Conservation (phyloP, 148 eudicot species). For the Nyssa sinensis region DNA sequence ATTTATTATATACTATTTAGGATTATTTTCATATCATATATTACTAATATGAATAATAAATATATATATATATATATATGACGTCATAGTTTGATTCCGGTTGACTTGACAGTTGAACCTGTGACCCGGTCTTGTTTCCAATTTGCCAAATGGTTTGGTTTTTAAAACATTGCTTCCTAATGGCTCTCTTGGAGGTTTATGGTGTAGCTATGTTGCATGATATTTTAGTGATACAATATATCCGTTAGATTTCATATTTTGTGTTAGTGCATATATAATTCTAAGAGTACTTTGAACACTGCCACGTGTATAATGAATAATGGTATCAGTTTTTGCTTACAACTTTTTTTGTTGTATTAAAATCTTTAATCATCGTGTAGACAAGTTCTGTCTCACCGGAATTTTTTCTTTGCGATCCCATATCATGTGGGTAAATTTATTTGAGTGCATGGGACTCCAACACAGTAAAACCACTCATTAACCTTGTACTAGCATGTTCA, state of each 20-base stretch:
- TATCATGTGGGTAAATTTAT: not conserved
- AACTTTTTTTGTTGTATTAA: not conserved
- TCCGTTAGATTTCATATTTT: not conserved
- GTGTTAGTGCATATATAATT: too few species aligned
- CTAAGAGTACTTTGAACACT: too few species aligned
- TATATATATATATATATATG: too few species aligned
- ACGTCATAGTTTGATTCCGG: too few species aligned
- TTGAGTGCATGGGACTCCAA: not conserved
- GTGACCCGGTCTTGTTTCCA: too few species aligned
- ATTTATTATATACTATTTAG: too few species aligned
- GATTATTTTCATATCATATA: too few species aligned
- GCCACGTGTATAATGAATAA: too few species aligned
- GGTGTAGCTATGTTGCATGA: not conserved
- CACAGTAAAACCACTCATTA: not conserved
- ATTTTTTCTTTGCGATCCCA: not conserved
- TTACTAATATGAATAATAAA: too few species aligned
- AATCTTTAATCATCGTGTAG: not conserved
- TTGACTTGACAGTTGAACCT: too few species aligned
- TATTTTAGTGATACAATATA: not conserved
- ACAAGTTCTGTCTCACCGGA: not conserved
- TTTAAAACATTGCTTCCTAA: not conserved
- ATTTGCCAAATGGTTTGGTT: too few species aligned
- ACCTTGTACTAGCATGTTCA: constrained; percentile 4
- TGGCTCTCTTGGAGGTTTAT: not conserved
- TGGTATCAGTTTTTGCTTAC: not conserved